These are phyloP conservation scores for Lathyrus aphaca DNA, from an alignment of 306 rosid species.

Conservation along the genomic window DNA sequence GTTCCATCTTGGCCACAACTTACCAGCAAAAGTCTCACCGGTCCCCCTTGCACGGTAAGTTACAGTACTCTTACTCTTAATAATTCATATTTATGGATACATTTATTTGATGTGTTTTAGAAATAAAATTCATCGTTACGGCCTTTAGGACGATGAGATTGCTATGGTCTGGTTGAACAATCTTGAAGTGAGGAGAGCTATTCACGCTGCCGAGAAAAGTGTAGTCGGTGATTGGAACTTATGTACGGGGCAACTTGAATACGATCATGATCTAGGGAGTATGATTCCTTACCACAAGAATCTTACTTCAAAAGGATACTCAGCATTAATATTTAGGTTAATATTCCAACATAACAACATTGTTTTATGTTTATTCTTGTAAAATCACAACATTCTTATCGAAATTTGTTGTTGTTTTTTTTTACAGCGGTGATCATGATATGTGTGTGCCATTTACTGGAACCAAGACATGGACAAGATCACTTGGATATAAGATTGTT, in stretches of 20 bases:
- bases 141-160: background rate
- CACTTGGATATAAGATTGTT: slow-evolving; percentile 46
- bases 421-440: background rate
- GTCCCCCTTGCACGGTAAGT: slow-evolving; percentile 75
- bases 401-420: too few species aligned
- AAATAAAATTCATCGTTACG: background rate
- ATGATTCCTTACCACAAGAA: too few species aligned
- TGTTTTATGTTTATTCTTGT: too few species aligned
- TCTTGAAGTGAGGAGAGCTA: background rate
- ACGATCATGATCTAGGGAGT: background rate
- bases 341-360: too few species aligned
- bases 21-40: background rate
- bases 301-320: too few species aligned
- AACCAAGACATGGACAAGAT: slow-evolving; percentile 22
- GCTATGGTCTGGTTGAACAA: background rate
- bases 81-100: too few species aligned
- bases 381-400: too few species aligned
- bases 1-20: slow-evolving; percentile 85
- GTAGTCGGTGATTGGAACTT: background rate
- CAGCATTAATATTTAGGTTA: too few species aligned
- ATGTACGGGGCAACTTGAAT: background rate
- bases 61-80: background rate
- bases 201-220: background rate
- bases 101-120: too few species aligned
- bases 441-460: slow-evolving; percentile 32